Evolutionary conservation across 1,139 yeast species (phyloP).

Genomic region (Arxiozyma slooffiae): DNA sequence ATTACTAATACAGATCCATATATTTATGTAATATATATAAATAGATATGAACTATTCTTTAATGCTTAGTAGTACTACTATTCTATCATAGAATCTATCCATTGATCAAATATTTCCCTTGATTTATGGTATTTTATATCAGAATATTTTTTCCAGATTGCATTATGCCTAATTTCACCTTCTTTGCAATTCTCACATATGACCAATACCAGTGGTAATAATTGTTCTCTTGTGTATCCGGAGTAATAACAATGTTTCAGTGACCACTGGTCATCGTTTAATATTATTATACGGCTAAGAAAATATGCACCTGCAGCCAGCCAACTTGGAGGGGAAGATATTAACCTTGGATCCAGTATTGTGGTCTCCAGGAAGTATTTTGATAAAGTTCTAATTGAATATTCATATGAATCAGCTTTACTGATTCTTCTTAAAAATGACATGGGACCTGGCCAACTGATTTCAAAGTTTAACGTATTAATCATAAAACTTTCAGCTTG

Average conservation of each 20-base stretch:
- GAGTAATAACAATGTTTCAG: constrained; percentile 77
- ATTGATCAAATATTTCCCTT: constrained; percentile 69
- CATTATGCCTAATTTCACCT: constrained; percentile 65
- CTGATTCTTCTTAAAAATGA: constrained; percentile 85
- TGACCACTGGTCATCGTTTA: constrained; percentile 58
- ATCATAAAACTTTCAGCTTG: constrained; percentile 91
- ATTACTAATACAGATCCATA: not conserved
- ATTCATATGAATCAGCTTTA: constrained; percentile 93
- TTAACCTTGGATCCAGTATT: constrained; percentile 80
- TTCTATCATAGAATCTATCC: constrained; percentile 33
- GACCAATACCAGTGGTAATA: constrained; percentile 64
- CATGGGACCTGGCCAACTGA: constrained; percentile 99
- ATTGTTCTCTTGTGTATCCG: constrained; percentile 79
- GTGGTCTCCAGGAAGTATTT: constrained; percentile 86
- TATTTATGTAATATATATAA: not conserved
- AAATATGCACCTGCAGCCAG: constrained; percentile 91
- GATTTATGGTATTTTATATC: constrained; percentile 75
- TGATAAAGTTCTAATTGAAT: constrained; percentile 85
- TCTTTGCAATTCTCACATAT: constrained; percentile 62
- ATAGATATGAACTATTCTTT: not conserved
- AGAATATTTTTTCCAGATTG: constrained; percentile 79
- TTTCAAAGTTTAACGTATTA: constrained; percentile 78
- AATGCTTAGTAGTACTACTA: not conserved
- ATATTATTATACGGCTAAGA: constrained; percentile 62
- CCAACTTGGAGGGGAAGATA: constrained; percentile 90